Evolutionary conservation across 139 green algal genomes (phyloP).

Genomic region (Edaphochlamys debaryana): DNA sequence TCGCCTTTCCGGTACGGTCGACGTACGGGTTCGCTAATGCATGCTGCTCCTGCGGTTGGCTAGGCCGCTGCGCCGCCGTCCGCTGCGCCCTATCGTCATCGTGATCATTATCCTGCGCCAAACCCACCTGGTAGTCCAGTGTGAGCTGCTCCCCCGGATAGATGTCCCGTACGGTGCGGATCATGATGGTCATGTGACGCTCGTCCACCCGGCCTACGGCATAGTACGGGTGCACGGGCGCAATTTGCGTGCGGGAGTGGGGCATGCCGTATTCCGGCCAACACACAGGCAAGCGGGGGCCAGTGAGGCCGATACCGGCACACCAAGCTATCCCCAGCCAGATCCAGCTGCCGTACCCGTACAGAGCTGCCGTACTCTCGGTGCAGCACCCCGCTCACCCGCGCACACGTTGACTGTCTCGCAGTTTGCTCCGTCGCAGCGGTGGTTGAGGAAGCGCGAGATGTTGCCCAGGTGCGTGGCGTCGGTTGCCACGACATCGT

Average conservation of each 20-base stretch:
- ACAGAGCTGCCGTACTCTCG: neutral
- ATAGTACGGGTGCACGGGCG: too few relatives aligned
- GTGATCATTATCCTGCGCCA: neutral
- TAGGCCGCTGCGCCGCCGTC: neutral
- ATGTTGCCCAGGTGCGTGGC: slow-evolving; percentile 69
- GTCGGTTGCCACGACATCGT: slow-evolving; percentile 48
- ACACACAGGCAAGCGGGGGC: slow-evolving; percentile 37
- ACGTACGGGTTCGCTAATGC: too few relatives aligned
- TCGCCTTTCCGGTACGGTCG: too few relatives aligned
- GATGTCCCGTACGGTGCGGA: slow-evolving; percentile 60
- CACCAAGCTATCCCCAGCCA: neutral
- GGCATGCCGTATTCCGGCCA: slow-evolving; percentile 48
- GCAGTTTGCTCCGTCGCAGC: slow-evolving; percentile 73
- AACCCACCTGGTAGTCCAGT: slow-evolving; percentile 56
- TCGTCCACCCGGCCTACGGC: too few relatives aligned
- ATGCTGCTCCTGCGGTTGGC: too few relatives aligned
- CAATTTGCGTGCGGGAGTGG: too few relatives aligned
- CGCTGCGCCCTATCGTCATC: too few relatives aligned
- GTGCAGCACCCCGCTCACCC: neutral
- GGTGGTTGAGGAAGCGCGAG: slow-evolving; percentile 76
- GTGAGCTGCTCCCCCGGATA: slow-evolving; percentile 64
- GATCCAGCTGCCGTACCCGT: neutral
- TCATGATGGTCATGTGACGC: slow-evolving; percentile 39
- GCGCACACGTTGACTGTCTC: slow-evolving; percentile 10
- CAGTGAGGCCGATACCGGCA: too few relatives aligned